Conservation (phyloP, 768 basidiomycete species). For the Russula foetens region DNA sequence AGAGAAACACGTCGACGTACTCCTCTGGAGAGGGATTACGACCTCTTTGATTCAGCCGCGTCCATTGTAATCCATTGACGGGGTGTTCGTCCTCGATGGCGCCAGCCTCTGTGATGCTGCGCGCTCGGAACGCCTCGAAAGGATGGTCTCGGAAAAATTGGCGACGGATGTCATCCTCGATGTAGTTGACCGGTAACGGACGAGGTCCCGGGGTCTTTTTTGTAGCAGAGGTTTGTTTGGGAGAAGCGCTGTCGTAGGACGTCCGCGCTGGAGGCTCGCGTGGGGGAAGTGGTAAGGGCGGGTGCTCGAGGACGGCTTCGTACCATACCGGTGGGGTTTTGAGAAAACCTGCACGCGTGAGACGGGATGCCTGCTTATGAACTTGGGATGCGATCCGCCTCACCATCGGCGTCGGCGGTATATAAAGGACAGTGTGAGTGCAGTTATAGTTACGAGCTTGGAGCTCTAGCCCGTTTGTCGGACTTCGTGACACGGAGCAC, state of each 20-base stretch:
- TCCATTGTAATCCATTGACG: slow-evolving; percentile 61
- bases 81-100: slow-evolving; percentile 48
- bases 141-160: slow-evolving; percentile 97
- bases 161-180: slow-evolving; percentile 78
- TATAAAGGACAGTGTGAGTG: too few relatives aligned
- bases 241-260: slow-evolving; percentile 37
- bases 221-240: slow-evolving; percentile 5
- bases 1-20: slow-evolving; percentile 39
- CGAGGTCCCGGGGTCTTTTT: slow-evolving; percentile 14
- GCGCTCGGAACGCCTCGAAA: slow-evolving; percentile 85
- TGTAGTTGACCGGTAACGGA: slow-evolving; percentile 59
- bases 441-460: too few relatives aligned
- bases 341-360: slow-evolving; percentile 59
- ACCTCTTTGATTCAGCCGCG: slow-evolving; percentile 68
- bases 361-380: slow-evolving; percentile 77
- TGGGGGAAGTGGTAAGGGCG: slow-evolving; percentile 81
- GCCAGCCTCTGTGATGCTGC: slow-evolving; percentile 65
- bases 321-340: slow-evolving; percentile 73
- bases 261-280: slow-evolving; percentile 56
- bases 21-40: slow-evolving; percentile 84
- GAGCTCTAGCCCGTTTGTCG: too few relatives aligned
- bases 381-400: slow-evolving; percentile 81
- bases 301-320: slow-evolving; percentile 75
- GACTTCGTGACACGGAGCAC: too few relatives aligned
- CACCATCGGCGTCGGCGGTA: too few relatives aligned